These are phyloP conservation scores for Tuber brumale DNA, from an alignment of 495 filamentous ascomycete genomes.

Conservation along the genomic window DNA sequence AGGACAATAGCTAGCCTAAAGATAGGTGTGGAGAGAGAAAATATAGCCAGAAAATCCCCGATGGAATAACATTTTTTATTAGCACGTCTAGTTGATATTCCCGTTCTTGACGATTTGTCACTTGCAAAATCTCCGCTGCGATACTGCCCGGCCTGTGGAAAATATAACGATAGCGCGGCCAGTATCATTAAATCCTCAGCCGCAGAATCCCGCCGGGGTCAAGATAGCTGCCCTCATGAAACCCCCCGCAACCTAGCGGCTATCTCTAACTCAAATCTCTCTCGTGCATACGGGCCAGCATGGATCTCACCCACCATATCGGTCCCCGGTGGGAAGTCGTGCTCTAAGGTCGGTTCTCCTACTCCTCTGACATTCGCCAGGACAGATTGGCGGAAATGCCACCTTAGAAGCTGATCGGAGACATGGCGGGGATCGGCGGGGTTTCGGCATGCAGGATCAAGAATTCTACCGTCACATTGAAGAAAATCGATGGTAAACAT, in stretches of 20 bases:
- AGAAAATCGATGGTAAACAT: slow-evolving; percentile 23
- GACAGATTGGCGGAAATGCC: slow-evolving; percentile 39
- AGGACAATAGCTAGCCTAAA: not conserved
- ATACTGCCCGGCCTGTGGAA: not conserved
- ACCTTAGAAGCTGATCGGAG: slow-evolving; percentile 34
- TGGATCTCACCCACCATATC: slow-evolving; percentile 37
- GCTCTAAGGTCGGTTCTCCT: slow-evolving; percentile 16
- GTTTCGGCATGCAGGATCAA: slow-evolving; percentile 37
- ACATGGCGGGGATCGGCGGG: slow-evolving; percentile 31
- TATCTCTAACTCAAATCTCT: too few relatives aligned
- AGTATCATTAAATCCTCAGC: not conserved
- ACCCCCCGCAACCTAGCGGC: slow-evolving; percentile 15
- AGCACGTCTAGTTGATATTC: not conserved
- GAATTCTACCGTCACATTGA: slow-evolving; percentile 24
- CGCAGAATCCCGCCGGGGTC: not conserved
- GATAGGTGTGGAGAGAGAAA: not conserved
- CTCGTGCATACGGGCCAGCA: slow-evolving; percentile 27
- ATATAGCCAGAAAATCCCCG: not conserved
- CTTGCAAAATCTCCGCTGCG: not conserved
- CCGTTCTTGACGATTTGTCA: not conserved
- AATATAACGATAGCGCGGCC: not conserved
- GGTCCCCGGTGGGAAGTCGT: slow-evolving; percentile 38
- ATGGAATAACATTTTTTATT: not conserved
- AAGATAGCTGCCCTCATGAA: not conserved
- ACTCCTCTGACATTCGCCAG: slow-evolving; percentile 37